Percentiles rank a stretch among this genome's conserved stretches.
These are phyloP conservation scores for Glarea lozoyensis DNA, from an alignment of 495 filamentous ascomycete genomes.

Conservation along the genomic window DNA sequence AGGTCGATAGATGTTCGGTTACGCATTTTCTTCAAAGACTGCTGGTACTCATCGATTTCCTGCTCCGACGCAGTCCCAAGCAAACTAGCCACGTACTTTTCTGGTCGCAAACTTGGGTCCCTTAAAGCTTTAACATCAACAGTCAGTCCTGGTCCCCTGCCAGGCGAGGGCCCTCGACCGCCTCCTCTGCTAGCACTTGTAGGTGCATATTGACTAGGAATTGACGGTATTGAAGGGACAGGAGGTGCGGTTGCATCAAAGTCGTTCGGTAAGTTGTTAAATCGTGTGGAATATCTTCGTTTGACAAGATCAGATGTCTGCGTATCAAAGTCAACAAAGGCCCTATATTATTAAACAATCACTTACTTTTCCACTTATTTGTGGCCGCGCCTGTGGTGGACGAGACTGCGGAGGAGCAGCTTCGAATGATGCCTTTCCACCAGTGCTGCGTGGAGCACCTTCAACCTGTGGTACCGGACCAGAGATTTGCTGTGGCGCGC, in stretches of 20 bases:
- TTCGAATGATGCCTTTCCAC: constrained; percentile 17
- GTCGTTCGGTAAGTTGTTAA: constrained; percentile 63
- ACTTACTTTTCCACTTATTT: constrained; percentile 20
- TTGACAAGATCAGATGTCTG: constrained; percentile 91
- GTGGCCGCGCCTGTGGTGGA: constrained; percentile 14
- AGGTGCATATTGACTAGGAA: constrained; percentile 28
- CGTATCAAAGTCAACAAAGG: not conserved
- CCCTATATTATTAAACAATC: not conserved
- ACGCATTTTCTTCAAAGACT: constrained; percentile 66
- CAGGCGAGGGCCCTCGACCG: constrained; percentile 17
- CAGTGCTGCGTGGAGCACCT: constrained; percentile 10
- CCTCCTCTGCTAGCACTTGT: constrained; percentile 11
- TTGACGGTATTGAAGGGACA: constrained; percentile 52
- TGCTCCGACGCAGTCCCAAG: constrained; percentile 89
- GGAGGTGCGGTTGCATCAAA: constrained; percentile 58
- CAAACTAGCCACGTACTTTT: constrained; percentile 62
- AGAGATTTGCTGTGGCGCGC: constrained; percentile 75
- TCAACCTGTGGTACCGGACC: constrained; percentile 43
- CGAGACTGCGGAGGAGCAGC: constrained; percentile 14
- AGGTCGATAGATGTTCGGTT: constrained; percentile 78
- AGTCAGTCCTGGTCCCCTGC: constrained; percentile 27
- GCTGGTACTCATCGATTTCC: constrained; percentile 80
- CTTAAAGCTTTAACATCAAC: constrained; percentile 66
- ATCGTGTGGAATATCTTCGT: constrained; percentile 83
- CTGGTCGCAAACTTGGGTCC: constrained; percentile 70